Conservation (phyloP, 164 flowering plant genomes). For the Chimonanthus salicifolius region DNA sequence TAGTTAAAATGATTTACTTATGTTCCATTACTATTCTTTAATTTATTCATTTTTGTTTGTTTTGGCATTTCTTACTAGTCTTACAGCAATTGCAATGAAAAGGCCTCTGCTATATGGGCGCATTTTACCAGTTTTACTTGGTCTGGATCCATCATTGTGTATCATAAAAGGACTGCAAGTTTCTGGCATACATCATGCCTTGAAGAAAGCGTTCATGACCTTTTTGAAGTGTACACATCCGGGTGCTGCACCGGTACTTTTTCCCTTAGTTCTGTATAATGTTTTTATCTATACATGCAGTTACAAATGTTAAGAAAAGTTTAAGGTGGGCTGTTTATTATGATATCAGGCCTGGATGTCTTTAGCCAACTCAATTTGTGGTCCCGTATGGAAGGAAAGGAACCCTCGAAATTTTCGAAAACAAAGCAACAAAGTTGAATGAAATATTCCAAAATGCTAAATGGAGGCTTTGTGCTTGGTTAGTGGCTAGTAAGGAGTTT, state of each 20-base stretch:
- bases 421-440: too few species aligned
- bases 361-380: too few species aligned
- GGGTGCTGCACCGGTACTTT: constrained; percentile 83
- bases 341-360: too few species aligned
- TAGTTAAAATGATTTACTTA: not conserved
- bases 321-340: too few species aligned
- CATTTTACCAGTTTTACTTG: constrained; percentile 87
- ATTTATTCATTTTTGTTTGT: not conserved
- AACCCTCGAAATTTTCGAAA: too few species aligned
- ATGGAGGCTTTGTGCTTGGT: too few species aligned
- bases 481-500: too few species aligned
- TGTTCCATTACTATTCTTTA: not conserved
- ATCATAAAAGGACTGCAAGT: constrained; percentile 48
- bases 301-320: too few species aligned
- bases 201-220: constrained; percentile 69
- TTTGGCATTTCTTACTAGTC: constrained; percentile 37
- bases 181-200: constrained; percentile 54
- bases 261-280: not conserved
- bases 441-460: too few species aligned
- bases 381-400: too few species aligned
- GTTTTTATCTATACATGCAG: not conserved
- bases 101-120: constrained; percentile 96
- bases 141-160: constrained; percentile 65
- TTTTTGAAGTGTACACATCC: constrained; percentile 85
- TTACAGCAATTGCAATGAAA: constrained; percentile 79